Evolutionary conservation across 2,329 filamentous ascomycete genomes (phyloP), one percentile per base, ranked within the genome.

Genomic region (Aureobasidium pullulans): DNA sequence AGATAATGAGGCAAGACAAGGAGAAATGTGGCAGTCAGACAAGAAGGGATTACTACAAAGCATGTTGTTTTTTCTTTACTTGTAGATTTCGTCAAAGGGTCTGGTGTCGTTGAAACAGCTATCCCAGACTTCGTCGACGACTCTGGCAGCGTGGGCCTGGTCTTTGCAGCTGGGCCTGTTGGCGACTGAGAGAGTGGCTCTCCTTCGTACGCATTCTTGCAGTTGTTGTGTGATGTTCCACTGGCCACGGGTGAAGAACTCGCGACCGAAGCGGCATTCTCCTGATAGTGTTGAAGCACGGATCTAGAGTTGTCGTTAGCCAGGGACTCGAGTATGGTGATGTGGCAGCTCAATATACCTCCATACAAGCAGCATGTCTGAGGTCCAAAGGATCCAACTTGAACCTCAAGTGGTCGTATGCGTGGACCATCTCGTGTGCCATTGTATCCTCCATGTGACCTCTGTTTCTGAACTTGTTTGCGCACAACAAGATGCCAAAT

Each of bases 111-210:
- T 79, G 72, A 96, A 99, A 73, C 94, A 99, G 67, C 91, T 96
- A 66, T 96, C 92, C 90, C 93, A 99, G n/a, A 99, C 94, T 74
- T 96, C 87, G 74, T 97, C 94, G 60, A 99, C 90, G 29, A 95
- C 86, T 75, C 88, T 90, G 54, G 84, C 83, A 4, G 94, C 94
- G 66, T 97, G 89, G 13, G 86, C 85, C 67, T 96, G 86, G 73
- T 96, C 89, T 72, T 89, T 89, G 70, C 92, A 94, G 48, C 81
- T 80, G 15, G 91, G 90, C 62, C 94, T 81, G 36, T 83, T 85
- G 77, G 85, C 82, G 66, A 99, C 84, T 23, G 89, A 95, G 65
- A 88, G 76, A 36, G 90, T 85, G 10, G 94, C 94, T 66, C 94
- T 80, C 69, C 84, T 78, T 62, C 91, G 82, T 56, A 99, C 93